Evolutionary conservation across 768 basidiomycete genomes (phyloP), one percentile per base, ranked within the genome.

Genomic region (Zangia roseola): DNA sequence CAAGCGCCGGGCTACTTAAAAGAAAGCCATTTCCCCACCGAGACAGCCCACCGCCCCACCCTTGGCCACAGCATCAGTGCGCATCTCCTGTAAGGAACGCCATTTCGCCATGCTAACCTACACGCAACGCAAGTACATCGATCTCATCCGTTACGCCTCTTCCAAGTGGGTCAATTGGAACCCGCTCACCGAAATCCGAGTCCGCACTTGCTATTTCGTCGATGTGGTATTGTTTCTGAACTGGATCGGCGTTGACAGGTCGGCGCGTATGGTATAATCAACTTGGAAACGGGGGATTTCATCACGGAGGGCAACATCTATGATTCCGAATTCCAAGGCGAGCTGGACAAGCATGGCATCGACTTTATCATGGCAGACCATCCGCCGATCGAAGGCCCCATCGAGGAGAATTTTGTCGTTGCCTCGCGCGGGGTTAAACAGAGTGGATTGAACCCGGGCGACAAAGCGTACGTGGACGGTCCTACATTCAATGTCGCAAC

Each of bases 141-240:
- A 71, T 36, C 65, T 72, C 24, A 67, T 72, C 31, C 58, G 35
- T 13, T 24, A 40, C 10, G 46, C 43, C 6, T 67, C 67, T 14
- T 68, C 68, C 17, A 71, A 71, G 49, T 71, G 67, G 67, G 66
- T 68, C 31, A 72, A 65, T 35, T 71, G 70, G 70, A 65, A 71
- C 28, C 71, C 71, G 0, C 68, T 60, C 10, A 60, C 57, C 30
- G 45, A 48, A 28, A 52, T 70, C 36, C 45, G 50, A 46, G 69
- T 69, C 38, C 20, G 63, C 55, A 19, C 17, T 43, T 33, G 25
- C 17, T 34, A 2, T 17, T 31, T 31, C 6, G 14, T 31, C 31
- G 14, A 31, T 31, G 31, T 31, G 31, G 6, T 1, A 4, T 38
- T 9, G 24, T 39, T 13, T n/a, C 28, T 12, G 34, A 41, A 34